These are phyloP conservation scores for Vicia sativa DNA, from an alignment of 306 rosid genomes.

Conservation along the genomic window DNA sequence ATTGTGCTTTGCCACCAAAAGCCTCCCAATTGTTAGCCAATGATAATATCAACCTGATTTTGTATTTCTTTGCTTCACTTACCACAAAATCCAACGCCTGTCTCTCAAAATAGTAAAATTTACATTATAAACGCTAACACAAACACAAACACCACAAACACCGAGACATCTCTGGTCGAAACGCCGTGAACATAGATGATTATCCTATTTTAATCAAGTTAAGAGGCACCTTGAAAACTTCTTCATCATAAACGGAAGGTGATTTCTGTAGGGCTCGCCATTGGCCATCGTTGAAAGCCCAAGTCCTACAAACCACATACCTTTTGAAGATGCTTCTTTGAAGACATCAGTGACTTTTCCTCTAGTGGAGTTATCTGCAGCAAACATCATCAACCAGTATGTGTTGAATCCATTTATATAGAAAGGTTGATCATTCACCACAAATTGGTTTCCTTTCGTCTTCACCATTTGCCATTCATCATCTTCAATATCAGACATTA, in stretches of 20 bases:
- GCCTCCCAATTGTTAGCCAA: constrained; percentile 93
- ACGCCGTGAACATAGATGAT: too few species aligned
- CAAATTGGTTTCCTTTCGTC: constrained; percentile 88
- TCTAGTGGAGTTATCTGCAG: constrained; percentile 86
- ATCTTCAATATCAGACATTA: constrained; percentile 36
- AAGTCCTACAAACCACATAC: constrained; percentile 88
- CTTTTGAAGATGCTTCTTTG: constrained; percentile 73
- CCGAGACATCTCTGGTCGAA: too few species aligned
- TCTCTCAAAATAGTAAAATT: constrained; percentile 26
- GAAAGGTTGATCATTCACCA: constrained; percentile 72
- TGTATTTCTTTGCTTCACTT: constrained; percentile 86
- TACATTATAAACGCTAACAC: neutral
- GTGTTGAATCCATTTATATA: constrained; percentile 96
- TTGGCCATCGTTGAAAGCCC: constrained; percentile 97
- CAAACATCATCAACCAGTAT: constrained; percentile 91
- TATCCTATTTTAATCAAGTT: too few species aligned
- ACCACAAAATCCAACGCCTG: constrained; percentile 92
- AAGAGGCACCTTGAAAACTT: constrained; percentile 72
- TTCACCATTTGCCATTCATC: constrained; percentile 77
- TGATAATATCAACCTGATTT: constrained; percentile 84
- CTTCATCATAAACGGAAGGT: constrained; percentile 85
- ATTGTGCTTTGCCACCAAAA: constrained; percentile 92
- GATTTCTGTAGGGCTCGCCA: constrained; percentile 92
- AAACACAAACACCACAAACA: too few species aligned
- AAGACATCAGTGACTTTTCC: constrained; percentile 81